Base-by-base conservation (phyloP, 2,329 filamentous ascomycete species). In the Lecanicillium sp. region DNA sequence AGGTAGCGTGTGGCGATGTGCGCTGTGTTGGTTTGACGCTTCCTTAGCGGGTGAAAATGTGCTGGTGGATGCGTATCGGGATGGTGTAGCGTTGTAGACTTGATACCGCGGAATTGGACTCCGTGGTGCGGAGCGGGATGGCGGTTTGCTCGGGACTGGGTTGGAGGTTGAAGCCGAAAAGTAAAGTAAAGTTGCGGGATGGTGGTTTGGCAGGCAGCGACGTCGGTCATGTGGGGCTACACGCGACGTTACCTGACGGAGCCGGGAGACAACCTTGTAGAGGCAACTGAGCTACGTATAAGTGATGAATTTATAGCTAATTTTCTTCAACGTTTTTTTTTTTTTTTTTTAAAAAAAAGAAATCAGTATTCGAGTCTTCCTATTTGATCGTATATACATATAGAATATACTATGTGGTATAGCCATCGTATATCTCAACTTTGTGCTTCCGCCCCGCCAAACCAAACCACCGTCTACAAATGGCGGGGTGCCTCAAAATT, bases 221-320 rank as follows among this genome's bases (percentile, higher is more conserved):
- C 33, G 15, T 25, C 28, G 29, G 13, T 9, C 12, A 42, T 0
- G 85, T 83, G 1, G 73, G 86, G 5, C 79, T 88, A 14, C 83
- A 74, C 3, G 87, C 20, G 20, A 9, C 34, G 89, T 82, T n/a
- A n/a, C n/a, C n/a, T n/a, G n/a, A n/a, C n/a, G n/a, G n/a, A 8
- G 30, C 19, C 25, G 22, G 50, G 53, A 44, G 33, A 30, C 17
- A 12, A 25, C 33, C 35, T 34, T 12, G 41, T 35, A 35, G 14
- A 37, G n/a, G n/a, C n/a, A n/a, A n/a, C n/a, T n/a, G n/a, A n/a
- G n/a, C n/a, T n/a, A n/a, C n/a, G n/a, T n/a, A n/a, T n/a, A n/a
- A n/a, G n/a, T n/a, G n/a, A n/a, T n/a, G n/a, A n/a, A n/a, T n/a
- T n/a, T n/a, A n/a, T n/a, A n/a, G n/a, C n/a, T n/a, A n/a, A 25